Percentiles rank a stretch among this genome's conserved stretches.
phyloP scores from a whole-genome alignment of 305 asterid species.

The Rubia peregrina region DNA sequence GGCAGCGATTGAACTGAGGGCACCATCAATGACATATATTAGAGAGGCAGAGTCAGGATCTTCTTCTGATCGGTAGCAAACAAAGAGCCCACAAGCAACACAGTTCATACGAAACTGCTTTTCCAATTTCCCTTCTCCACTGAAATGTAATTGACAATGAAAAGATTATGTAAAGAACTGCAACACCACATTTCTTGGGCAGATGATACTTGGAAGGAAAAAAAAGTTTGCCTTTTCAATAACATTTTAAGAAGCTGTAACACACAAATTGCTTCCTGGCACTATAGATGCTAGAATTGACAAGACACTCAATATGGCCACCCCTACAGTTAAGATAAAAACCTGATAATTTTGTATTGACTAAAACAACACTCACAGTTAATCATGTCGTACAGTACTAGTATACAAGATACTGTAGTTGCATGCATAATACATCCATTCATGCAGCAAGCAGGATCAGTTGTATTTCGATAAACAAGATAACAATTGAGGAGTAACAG shows the following conservation, averaged over 20 bases:
- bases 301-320: not conserved
- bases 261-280: not conserved
- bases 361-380: not conserved
- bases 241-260: not conserved
- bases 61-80: conserved; percentile 91
- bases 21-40: conserved; percentile 91
- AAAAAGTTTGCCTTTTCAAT: not conserved
- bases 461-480: not conserved
- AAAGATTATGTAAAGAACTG: conserved; percentile 2
- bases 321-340: not conserved
- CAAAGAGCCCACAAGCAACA: conserved; percentile 87
- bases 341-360: not conserved
- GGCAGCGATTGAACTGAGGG: conserved; percentile 93
- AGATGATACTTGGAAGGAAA: not conserved
- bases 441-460: not conserved
- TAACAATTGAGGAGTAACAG: not conserved
- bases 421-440: not conserved
- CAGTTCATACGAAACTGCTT: conserved; percentile 93
- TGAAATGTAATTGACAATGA: conserved; percentile 24
- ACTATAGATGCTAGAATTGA: not conserved
- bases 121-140: conserved; percentile 95
- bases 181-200: conserved; percentile 2
- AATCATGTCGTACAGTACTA: not conserved
- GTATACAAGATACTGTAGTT: not conserved
- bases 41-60: conserved; percentile 73